A percentile compares a stretch with the other conserved stretches of the same genome.
Evolutionary conservation across 1,284 basidiomycete genomes (phyloP).

Genomic region (Takashimella koratensis): DNA sequence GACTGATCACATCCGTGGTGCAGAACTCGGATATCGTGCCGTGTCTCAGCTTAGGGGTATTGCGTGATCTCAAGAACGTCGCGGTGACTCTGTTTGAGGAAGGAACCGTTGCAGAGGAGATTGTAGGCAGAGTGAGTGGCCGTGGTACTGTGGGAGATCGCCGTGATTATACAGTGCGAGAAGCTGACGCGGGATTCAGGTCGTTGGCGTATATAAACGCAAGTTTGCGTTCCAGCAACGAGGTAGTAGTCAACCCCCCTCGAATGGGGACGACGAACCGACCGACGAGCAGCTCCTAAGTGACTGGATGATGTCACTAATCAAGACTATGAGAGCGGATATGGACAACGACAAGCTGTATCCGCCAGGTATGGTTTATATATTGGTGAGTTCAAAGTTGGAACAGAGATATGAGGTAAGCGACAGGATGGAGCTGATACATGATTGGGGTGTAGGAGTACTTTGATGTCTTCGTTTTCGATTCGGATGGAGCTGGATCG

Average conservation of each 20-base stretch:
- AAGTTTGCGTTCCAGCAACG: slow-evolving; percentile 19
- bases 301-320: slow-evolving; percentile 50
- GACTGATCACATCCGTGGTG: slow-evolving; percentile 51
- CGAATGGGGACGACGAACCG: neutral
- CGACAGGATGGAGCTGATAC: too few species aligned
- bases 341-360: slow-evolving; percentile 52
- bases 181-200: slow-evolving; percentile 5
- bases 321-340: slow-evolving; percentile 50
- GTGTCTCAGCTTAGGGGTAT: slow-evolving; percentile 49
- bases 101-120: slow-evolving; percentile 51
- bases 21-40: slow-evolving; percentile 47
- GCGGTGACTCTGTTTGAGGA: slow-evolving; percentile 51
- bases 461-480: slow-evolving; percentile 45
- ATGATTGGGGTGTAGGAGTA: slow-evolving; percentile 39
- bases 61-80: slow-evolving; percentile 53
- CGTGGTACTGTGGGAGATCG: slow-evolving; percentile 14
- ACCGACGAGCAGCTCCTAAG: slow-evolving; percentile 26
- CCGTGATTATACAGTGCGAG: neutral
- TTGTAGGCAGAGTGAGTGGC: slow-evolving; percentile 49
- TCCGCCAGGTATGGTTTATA: slow-evolving; percentile 44
- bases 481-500: slow-evolving; percentile 17
- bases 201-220: slow-evolving; percentile 33
- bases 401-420: too few species aligned
- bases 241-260: neutral
- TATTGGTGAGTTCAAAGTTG: slow-evolving; percentile 38